Conservation (phyloP, 305 asterid genomes). For the Rubia balearica region DNA sequence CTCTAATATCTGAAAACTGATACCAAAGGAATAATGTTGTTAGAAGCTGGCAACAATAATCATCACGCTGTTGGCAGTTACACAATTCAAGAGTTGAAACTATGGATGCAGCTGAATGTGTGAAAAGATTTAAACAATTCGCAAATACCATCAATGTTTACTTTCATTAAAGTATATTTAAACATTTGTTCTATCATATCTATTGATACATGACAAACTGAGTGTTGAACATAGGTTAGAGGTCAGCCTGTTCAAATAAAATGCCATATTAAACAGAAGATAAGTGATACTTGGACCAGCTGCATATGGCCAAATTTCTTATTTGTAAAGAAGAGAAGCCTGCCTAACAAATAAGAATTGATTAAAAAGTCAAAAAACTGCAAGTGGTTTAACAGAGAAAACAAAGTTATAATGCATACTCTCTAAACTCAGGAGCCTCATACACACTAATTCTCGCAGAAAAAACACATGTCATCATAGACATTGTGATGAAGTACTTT, state of each 20-base stretch:
- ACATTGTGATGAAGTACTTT: too few species aligned
- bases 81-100: not conserved
- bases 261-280: not conserved
- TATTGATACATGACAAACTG: not conserved
- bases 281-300: not conserved
- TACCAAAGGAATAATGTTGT: not conserved
- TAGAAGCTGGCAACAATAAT: not conserved
- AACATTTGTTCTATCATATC: not conserved
- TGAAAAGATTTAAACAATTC: not conserved
- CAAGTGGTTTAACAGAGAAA: not conserved
- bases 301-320: not conserved
- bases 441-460: too few species aligned
- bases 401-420: not conserved
- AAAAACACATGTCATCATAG: too few species aligned
- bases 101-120: not conserved
- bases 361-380: not conserved
- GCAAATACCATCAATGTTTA: not conserved
- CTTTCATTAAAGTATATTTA: not conserved
- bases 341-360: not conserved
- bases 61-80: not conserved
- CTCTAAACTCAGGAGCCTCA: too few species aligned
- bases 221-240: not conserved
- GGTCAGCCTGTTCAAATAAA: not conserved
- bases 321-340: not conserved
- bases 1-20: constrained; percentile 5